Evolutionary conservation across 2,329 filamentous ascomycete species (phyloP).

Genomic region (Aspergillus jensenii): DNA sequence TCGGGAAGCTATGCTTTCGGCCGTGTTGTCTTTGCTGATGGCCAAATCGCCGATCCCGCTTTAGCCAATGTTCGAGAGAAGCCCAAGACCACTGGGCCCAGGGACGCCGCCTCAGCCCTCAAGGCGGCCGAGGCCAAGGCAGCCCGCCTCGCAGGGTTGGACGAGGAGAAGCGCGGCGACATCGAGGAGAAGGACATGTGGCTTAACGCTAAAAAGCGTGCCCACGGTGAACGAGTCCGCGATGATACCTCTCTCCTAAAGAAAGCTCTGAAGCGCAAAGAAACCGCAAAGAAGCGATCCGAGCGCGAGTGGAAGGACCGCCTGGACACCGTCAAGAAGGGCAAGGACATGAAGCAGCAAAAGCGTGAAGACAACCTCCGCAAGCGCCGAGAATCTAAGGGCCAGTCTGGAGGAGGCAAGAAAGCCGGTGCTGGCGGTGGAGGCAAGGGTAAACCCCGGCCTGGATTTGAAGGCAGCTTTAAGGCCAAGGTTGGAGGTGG

Average conservation of each 20-base stretch:
- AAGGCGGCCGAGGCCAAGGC: constrained; percentile 83
- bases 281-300: constrained; percentile 85
- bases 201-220: constrained; percentile 85
- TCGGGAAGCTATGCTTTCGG: constrained; percentile 77
- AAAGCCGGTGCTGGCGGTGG: constrained; percentile 32
- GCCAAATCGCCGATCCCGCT: constrained; percentile 73
- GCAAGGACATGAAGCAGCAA: constrained; percentile 75
- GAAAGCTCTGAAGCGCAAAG: constrained; percentile 92
- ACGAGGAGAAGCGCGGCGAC: constrained; percentile 77
- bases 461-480: constrained; percentile 74
- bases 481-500: constrained; percentile 50
- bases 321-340: constrained; percentile 68
- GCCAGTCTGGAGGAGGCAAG: constrained; percentile 52
- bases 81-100: constrained; percentile 76
- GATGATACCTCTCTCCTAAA: constrained; percentile 86
- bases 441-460: constrained; percentile 55
- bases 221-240: constrained; percentile 83
- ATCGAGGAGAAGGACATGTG: constrained; percentile 92
- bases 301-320: constrained; percentile 83
- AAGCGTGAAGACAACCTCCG: constrained; percentile 79
- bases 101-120: constrained; percentile 83
- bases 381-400: constrained; percentile 74
- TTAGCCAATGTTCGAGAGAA: constrained; percentile 62
- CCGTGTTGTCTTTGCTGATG: constrained; percentile 86
- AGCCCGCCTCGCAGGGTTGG: constrained; percentile 71